Conservation (phyloP, 805 yeast species). For the Kodamaea leandrae region DNA sequence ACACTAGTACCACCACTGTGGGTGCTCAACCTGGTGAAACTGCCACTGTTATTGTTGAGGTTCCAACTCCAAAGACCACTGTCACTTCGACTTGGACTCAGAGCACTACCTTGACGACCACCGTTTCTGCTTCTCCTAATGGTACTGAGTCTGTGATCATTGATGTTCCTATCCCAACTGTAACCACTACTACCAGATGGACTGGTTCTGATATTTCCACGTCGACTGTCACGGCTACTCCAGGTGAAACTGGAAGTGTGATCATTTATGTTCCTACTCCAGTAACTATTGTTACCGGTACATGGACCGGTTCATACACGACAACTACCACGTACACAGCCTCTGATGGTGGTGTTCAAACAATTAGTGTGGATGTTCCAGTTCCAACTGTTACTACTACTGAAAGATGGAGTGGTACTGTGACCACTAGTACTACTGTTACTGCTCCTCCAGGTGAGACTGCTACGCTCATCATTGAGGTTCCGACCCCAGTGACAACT, state of each 20-base stretch:
- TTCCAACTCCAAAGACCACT: neutral
- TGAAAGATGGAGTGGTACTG: no score
- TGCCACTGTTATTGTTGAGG: neutral
- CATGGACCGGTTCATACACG: no score
- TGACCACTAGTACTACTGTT: no score
- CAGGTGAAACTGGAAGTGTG: neutral
- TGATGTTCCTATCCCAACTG: neutral
- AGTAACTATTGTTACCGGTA: no score
- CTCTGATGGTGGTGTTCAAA: no score
- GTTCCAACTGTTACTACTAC: no score
- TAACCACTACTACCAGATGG: neutral
- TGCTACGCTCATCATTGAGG: no score
- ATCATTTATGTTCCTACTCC: neutral
- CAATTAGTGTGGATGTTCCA: no score
- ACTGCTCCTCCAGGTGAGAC: no score
- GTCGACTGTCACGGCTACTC: neutral
- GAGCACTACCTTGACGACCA: neutral
- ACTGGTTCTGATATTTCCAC: neutral
- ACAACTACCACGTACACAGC: no score
- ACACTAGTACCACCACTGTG: neutral
- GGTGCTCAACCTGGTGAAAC: neutral
- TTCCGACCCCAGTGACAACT: no score
- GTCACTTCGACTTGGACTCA: slow-evolving; percentile 1
- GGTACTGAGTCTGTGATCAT: neutral
- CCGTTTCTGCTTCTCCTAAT: neutral